Conservation (phyloP, 306 rosid species). For the Pyrus communis region DNA sequence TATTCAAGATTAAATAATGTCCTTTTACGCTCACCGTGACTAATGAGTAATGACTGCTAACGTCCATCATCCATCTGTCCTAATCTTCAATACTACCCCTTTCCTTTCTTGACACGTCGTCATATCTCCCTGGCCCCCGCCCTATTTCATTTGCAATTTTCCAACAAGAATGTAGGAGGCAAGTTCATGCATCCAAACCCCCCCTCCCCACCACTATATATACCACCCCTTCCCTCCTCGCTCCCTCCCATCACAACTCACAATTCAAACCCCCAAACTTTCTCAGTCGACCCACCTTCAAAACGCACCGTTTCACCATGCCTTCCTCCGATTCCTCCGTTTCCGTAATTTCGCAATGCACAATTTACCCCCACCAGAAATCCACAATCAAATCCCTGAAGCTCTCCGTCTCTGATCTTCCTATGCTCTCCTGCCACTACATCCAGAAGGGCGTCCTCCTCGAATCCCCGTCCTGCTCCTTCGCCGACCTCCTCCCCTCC, state of each 20-base stretch:
- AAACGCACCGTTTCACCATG: slow-evolving; percentile 28
- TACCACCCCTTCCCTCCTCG: neutral
- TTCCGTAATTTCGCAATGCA: slow-evolving; percentile 48
- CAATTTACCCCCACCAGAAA: slow-evolving; percentile 39
- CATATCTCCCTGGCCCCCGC: neutral
- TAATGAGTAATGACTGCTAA: no score
- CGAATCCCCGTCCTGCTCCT: slow-evolving; percentile 43
- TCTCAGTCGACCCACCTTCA: no score
- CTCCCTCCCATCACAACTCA: neutral
- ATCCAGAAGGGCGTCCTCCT: slow-evolving; percentile 75
- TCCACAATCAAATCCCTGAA: slow-evolving; percentile 45
- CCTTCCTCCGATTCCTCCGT: slow-evolving; percentile 66
- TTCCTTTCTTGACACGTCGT: neutral
- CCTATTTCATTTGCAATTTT: no score
- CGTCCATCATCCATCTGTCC: neutral
- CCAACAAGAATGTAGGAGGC: neutral
- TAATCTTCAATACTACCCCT: neutral
- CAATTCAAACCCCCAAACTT: neutral
- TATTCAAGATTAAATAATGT: no score
- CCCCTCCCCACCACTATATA: slow-evolving; percentile 12
- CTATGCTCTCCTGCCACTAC: slow-evolving; percentile 87
- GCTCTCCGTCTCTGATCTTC: slow-evolving; percentile 79
- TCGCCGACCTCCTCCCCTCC: slow-evolving; percentile 32
- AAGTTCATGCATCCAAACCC: slow-evolving; percentile 35
- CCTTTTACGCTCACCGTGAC: no score